Conservation (phyloP, 1,284 basidiomycete genomes). For the Laetiporus sulphureus region DNA sequence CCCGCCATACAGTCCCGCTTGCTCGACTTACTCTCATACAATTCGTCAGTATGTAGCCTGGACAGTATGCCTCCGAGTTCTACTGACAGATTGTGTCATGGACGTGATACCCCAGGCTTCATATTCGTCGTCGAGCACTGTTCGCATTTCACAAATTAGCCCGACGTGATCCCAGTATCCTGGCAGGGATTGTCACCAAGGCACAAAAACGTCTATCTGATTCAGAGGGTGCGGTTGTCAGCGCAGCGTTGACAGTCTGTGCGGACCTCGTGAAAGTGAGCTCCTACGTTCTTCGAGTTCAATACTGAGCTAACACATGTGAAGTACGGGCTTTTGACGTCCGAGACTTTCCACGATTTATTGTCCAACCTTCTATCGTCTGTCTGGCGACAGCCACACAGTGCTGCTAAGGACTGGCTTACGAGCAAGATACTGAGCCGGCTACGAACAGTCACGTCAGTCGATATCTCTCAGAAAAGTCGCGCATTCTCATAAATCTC, state of each 20-base stretch:
- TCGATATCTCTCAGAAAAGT: neutral
- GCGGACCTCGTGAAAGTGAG: constrained; percentile 22
- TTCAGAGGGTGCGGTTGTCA: constrained; percentile 36
- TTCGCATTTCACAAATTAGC: constrained; percentile 53
- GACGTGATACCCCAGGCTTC: no score
- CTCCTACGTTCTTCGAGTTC: no score
- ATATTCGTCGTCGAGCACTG: constrained; percentile 56
- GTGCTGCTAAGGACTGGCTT: constrained; percentile 5
- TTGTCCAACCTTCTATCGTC: constrained; percentile 10
- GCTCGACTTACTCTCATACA: constrained; percentile 55
- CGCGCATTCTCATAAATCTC: no score
- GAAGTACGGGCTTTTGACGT: constrained; percentile 5
- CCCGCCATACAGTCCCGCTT: constrained; percentile 68
- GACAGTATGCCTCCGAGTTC: constrained; percentile 3
- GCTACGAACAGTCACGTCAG: constrained; percentile 10
- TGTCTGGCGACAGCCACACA: constrained; percentile 10
- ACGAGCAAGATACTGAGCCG: constrained; percentile 10
- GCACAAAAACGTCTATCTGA: constrained; percentile 42
- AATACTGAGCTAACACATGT: neutral
- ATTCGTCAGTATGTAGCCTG: constrained; percentile 56
- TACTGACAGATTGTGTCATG: no score
- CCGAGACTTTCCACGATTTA: constrained; percentile 11
- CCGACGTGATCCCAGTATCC: constrained; percentile 37
- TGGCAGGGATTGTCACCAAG: constrained; percentile 37
- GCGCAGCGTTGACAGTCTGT: constrained; percentile 39